Evolutionary conservation across 352 stramenopile genomes (phyloP).

Genomic region (Phytopythium aichiense): DNA sequence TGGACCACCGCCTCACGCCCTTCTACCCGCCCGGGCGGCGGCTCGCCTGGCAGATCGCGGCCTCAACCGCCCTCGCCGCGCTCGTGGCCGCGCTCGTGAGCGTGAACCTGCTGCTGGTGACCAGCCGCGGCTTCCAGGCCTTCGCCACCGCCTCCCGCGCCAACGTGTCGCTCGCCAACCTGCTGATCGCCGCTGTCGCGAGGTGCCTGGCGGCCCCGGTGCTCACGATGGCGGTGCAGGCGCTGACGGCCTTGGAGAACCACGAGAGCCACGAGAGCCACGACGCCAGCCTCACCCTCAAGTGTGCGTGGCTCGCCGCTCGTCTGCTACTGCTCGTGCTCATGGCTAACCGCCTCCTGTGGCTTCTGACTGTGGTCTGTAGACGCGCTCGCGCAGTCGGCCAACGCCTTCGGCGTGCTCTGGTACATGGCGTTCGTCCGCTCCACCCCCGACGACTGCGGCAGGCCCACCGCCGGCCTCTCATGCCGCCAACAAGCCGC

Average conservation of each 20-base stretch:
- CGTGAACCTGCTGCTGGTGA: conserved; percentile 32
- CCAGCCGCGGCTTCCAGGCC: conserved; percentile 24
- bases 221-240: conserved; percentile 30
- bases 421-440: conserved; percentile 51
- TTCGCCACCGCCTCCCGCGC: conserved; percentile 12
- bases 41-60: conserved; percentile 23
- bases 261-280: conserved; percentile 61
- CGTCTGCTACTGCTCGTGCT: background rate
- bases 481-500: conserved; percentile 44
- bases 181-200: conserved; percentile 23
- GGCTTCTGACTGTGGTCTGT: conserved; percentile 7
- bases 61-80: conserved; percentile 16
- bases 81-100: conserved; percentile 22
- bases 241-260: conserved; percentile 73
- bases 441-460: conserved; percentile 16
- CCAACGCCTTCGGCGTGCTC: conserved; percentile 53
- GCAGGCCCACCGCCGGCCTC: conserved; percentile 11
- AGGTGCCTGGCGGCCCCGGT: conserved; percentile 15
- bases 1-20: conserved; percentile 54
- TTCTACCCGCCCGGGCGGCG: conserved; percentile 30
- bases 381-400: conserved; percentile 58
- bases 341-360: background rate
- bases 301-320: conserved; percentile 34
- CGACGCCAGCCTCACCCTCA: conserved; percentile 72
- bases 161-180: conserved; percentile 26